These are phyloP conservation scores for Camellia lanceoleosa DNA, from an alignment of 148 eudicot genomes.

Conservation along the genomic window DNA sequence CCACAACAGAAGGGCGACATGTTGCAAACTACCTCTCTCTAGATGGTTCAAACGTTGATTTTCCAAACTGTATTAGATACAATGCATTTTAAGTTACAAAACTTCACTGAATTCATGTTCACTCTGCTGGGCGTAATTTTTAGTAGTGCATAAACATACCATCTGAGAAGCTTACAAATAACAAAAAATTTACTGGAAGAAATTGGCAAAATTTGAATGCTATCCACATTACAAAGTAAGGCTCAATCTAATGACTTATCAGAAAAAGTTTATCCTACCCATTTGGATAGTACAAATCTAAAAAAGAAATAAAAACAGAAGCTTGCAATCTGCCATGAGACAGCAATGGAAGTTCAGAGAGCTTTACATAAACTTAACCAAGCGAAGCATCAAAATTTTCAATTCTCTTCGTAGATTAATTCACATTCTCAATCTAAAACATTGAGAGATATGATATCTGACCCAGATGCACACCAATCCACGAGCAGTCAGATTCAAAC, in stretches of 20 bases:
- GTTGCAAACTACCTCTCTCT: no score
- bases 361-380: constrained; percentile 4
- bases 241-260: background rate
- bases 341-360: background rate
- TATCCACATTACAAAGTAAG: background rate
- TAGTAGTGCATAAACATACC: background rate
- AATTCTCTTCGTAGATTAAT: background rate
- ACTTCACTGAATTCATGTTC: no score
- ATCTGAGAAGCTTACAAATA: background rate
- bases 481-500: background rate
- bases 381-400: background rate
- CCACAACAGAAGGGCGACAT: no score
- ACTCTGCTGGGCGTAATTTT: no score
- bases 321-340: background rate
- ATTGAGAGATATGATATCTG: background rate
- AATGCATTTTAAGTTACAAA: no score
- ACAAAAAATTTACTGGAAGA: background rate
- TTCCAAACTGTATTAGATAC: no score
- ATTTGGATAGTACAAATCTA: background rate
- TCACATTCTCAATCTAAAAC: background rate
- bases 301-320: background rate
- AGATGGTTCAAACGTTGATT: no score
- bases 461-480: background rate
- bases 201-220: background rate
- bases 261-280: background rate